These are phyloP conservation scores for Balamuthia mandrillaris DNA, from an alignment of 208 protist species.

Conservation along the genomic window DNA sequence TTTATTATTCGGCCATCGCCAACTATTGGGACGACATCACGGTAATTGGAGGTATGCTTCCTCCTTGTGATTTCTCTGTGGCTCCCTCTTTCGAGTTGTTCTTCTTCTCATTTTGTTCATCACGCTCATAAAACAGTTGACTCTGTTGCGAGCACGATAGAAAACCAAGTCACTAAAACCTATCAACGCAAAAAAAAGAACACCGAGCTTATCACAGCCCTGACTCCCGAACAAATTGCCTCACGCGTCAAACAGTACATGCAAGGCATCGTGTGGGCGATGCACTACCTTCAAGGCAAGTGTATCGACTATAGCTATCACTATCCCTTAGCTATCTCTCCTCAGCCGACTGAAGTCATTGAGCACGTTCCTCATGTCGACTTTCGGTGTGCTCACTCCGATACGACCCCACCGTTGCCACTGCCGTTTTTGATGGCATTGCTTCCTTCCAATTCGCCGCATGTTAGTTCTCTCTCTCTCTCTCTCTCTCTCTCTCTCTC, in stretches of 20 bases:
- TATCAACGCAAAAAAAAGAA: not conserved
- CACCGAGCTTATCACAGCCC: not conserved
- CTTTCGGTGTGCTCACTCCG: not conserved
- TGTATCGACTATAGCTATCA: constrained; percentile 29
- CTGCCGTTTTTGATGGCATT: not conserved
- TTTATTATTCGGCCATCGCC: no score
- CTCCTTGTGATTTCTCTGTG: no score
- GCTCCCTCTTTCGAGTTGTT: no score
- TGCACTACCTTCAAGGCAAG: not conserved
- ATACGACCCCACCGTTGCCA: not conserved
- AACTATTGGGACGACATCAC: no score
- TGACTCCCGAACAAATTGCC: not conserved
- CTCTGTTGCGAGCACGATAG: not conserved
- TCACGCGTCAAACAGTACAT: not conserved
- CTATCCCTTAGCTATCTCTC: not conserved
- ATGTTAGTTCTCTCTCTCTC: not conserved
- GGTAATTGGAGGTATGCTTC: no score
- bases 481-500: not conserved
- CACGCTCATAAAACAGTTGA: not conserved
- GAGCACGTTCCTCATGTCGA: not conserved
- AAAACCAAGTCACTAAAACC: not conserved
- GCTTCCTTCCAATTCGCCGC: constrained; percentile 6
- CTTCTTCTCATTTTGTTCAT: no score
- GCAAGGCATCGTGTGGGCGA: constrained; percentile 20
- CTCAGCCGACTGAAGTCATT: not conserved